These are phyloP conservation scores for Vanrija sp. DNA, from an alignment of 1,284 basidiomycete species.

Conservation along the genomic window DNA sequence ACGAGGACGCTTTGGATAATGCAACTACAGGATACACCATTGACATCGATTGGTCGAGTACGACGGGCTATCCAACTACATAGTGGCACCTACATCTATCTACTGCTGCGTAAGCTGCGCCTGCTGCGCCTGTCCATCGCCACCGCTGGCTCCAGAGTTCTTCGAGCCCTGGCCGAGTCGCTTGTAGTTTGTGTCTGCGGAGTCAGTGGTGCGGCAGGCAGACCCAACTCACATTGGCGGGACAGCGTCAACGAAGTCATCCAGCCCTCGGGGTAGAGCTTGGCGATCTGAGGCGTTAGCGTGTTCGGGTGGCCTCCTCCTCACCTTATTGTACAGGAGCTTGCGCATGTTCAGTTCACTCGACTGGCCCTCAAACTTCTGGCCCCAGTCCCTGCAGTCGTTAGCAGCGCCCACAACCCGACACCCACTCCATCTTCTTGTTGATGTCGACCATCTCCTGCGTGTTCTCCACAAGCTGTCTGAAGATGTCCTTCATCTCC, in stretches of 20 bases:
- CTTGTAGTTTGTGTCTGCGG: conserved; percentile 13
- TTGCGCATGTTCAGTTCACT: conserved; percentile 28
- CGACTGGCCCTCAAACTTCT: conserved; percentile 24
- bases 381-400: conserved; percentile 15
- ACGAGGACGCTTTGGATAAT: not conserved
- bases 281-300: conserved; percentile 23
- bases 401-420: not conserved
- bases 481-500: conserved; percentile 39
- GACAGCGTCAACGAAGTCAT: conserved; percentile 22
- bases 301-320: not conserved
- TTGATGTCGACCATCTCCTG: conserved; percentile 34
- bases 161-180: not conserved
- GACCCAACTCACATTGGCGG: conserved; percentile 6
- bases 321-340: conserved; percentile 29
- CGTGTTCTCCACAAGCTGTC: conserved; percentile 39
- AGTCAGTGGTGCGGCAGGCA: not conserved
- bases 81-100: too few relatives aligned
- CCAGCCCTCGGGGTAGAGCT: conserved; percentile 42
- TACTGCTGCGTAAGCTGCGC: too few relatives aligned
- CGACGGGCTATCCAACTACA: too few relatives aligned
- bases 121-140: too few relatives aligned
- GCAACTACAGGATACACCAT: not conserved
- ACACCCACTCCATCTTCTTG: conserved; percentile 30
- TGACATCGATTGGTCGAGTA: too few relatives aligned
- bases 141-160: too few relatives aligned